A percentile compares a stretch with the other conserved stretches of the same genome.
phyloP scores from a whole-genome alignment of 2,329 filamentous ascomycete species.

The Grosmannia huntii region DNA sequence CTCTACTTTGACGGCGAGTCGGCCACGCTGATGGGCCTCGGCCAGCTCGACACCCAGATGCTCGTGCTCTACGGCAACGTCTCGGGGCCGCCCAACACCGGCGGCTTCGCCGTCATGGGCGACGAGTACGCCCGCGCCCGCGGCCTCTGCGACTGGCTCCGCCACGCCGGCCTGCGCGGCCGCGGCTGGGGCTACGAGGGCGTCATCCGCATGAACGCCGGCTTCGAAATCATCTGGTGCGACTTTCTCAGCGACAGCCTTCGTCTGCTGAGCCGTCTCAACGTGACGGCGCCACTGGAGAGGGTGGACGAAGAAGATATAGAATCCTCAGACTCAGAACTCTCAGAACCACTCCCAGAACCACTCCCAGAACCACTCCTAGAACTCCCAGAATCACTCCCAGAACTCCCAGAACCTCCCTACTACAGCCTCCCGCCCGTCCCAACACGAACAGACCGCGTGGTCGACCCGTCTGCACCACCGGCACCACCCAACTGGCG shows the following conservation, averaged over 20 bases:
- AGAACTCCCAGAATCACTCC: no score
- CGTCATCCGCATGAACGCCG: slow-evolving; percentile 37
- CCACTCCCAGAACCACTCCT: slow-evolving; percentile 4
- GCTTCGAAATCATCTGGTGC: slow-evolving; percentile 40
- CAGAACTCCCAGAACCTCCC: slow-evolving; percentile 6
- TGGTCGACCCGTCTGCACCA: slow-evolving; percentile 20
- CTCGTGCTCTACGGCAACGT: slow-evolving; percentile 34
- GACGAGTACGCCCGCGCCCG: slow-evolving; percentile 34
- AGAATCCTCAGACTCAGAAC: neutral
- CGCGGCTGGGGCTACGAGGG: slow-evolving; percentile 35
- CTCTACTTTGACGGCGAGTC: slow-evolving; percentile 39
- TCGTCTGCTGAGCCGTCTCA: slow-evolving; percentile 28
- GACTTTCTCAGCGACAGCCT: slow-evolving; percentile 31
- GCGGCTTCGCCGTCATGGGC: slow-evolving; percentile 18
- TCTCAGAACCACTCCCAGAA: slow-evolving; percentile 4
- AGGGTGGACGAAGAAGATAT: slow-evolving; percentile 4
- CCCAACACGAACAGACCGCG: slow-evolving; percentile 23
- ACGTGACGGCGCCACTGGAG: slow-evolving; percentile 31
- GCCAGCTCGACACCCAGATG: slow-evolving; percentile 36
- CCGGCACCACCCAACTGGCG: slow-evolving; percentile 26
- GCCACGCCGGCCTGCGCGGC: slow-evolving; percentile 25
- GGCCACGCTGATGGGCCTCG: slow-evolving; percentile 32
- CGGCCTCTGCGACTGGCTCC: slow-evolving; percentile 33
- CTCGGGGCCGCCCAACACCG: slow-evolving; percentile 18
- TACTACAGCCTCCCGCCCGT: slow-evolving; percentile 24